A percentile compares a stretch with the other conserved stretches of the same genome.
Evolutionary conservation across 805 yeast species (phyloP).

Genomic region (Hanseniaspora occidentalis): DNA sequence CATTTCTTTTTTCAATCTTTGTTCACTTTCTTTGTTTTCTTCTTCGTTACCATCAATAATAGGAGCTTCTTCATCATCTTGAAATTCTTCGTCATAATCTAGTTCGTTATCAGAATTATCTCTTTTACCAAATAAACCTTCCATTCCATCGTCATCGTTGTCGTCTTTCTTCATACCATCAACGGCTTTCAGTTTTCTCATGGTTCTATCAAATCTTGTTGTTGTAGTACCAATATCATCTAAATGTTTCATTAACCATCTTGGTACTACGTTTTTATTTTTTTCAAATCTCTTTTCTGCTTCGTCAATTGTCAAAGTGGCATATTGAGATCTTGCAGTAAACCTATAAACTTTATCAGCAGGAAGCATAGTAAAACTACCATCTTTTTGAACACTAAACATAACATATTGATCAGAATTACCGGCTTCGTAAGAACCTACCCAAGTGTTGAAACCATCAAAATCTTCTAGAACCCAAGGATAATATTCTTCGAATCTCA

Average conservation of each 20-base stretch:
- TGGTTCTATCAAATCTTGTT: slow-evolving; percentile 38
- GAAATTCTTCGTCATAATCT: slow-evolving; percentile 94
- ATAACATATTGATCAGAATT: slow-evolving; percentile 75
- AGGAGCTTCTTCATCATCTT: slow-evolving; percentile 98
- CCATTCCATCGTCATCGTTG: slow-evolving; percentile 15
- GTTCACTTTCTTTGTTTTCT: slow-evolving; percentile 82
- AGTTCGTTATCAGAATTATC: slow-evolving; percentile 83
- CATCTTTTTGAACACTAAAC: slow-evolving; percentile 72
- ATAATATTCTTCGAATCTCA: slow-evolving; percentile 89
- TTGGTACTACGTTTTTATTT: slow-evolving; percentile 55
- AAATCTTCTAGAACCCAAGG: slow-evolving; percentile 99
- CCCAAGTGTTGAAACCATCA: slow-evolving; percentile 89
- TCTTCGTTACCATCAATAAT: slow-evolving; percentile 93
- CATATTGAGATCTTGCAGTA: slow-evolving; percentile 86
- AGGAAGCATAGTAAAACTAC: slow-evolving; percentile 81
- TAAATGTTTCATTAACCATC: slow-evolving; percentile 94
- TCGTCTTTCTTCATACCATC: slow-evolving; percentile 26
- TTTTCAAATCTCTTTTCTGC: slow-evolving; percentile 92
- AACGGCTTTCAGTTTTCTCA: slow-evolving; percentile 36
- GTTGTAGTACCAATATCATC: slow-evolving; percentile 43
- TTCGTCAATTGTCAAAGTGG: slow-evolving; percentile 88
- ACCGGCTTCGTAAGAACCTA: slow-evolving; percentile 89
- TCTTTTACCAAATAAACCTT: slow-evolving; percentile 31
- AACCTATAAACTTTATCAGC: slow-evolving; percentile 89
- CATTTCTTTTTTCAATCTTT: slow-evolving; percentile 75